A percentile compares a stretch with the other conserved stretches of the same genome.
phyloP scores from a whole-genome alignment of 768 basidiomycete species.

The Gymnopilus dilepis region DNA sequence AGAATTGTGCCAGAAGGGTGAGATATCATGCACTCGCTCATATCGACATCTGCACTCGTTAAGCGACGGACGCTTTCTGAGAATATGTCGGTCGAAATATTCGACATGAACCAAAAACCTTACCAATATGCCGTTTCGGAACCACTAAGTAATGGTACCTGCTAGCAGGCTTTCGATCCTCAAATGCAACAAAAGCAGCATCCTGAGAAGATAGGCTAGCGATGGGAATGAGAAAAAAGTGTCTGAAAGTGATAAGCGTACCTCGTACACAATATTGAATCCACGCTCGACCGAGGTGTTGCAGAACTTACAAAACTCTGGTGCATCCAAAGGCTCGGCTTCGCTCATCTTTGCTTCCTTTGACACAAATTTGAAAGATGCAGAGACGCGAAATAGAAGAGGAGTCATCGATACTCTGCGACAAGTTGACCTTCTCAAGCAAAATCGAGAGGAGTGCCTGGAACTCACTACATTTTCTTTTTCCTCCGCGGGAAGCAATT shows the following conservation, averaged over 20 bases:
- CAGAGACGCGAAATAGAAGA: slow-evolving; percentile 5
- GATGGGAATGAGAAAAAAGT: not conserved
- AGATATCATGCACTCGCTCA: slow-evolving; percentile 44
- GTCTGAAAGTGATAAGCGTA: slow-evolving; percentile 19
- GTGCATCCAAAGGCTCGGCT: slow-evolving; percentile 5
- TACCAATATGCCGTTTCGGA: slow-evolving; percentile 58
- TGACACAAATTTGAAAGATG: slow-evolving; percentile 14
- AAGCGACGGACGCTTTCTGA: slow-evolving; percentile 63
- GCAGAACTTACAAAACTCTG: slow-evolving; percentile 49
- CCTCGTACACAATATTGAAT: slow-evolving; percentile 59
- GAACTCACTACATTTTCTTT: not conserved
- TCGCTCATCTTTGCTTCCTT: slow-evolving; percentile 1
- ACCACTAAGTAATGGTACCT: slow-evolving; percentile 55
- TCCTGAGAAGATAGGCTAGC: slow-evolving; percentile 38
- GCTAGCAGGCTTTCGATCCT: slow-evolving; percentile 54
- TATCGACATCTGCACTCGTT: slow-evolving; percentile 44
- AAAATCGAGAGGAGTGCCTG: not conserved
- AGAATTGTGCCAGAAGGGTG: not conserved
- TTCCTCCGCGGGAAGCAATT: not conserved
- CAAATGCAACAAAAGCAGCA: slow-evolving; percentile 53
- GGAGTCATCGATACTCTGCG: slow-evolving; percentile 10
- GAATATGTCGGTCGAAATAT: slow-evolving; percentile 8
- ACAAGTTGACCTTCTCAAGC: not conserved
- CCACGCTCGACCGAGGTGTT: slow-evolving; percentile 43
- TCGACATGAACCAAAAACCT: not conserved